These are phyloP conservation scores for Aleurites moluccanus DNA, from an alignment of 441 rosid genomes.

Conservation along the genomic window DNA sequence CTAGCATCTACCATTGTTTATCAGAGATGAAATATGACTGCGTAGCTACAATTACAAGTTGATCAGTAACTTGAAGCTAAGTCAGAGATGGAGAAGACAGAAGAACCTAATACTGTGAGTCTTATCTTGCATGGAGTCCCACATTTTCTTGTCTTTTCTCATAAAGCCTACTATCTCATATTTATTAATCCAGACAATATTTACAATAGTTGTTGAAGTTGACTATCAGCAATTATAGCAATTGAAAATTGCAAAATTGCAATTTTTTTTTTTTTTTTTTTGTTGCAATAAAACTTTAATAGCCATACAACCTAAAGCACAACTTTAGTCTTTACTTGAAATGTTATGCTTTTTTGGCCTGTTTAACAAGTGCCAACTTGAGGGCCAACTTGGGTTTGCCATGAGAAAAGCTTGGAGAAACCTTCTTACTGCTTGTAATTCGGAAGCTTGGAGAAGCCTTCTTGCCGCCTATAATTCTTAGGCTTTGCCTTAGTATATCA, in stretches of 20 bases:
- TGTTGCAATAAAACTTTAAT: not conserved
- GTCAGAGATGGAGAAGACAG: not conserved
- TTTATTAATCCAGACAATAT: not conserved
- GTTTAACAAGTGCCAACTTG: conserved; percentile 18
- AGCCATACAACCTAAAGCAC: not conserved
- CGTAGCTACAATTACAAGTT: not conserved
- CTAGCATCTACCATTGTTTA: not conserved
- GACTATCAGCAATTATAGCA: not conserved
- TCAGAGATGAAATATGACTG: not conserved
- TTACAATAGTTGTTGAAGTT: not conserved
- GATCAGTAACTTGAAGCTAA: not conserved
- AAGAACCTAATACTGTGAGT: not conserved
- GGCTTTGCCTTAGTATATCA: conserved; percentile 74
- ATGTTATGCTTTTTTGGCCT: not conserved
- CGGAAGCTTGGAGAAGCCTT: conserved; percentile 39
- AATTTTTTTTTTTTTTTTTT: not conserved
- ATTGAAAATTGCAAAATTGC: conserved; percentile 1
- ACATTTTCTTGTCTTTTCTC: conserved; percentile 9
- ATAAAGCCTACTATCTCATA: not conserved
- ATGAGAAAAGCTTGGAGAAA: conserved; percentile 1
- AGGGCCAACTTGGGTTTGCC: conserved; percentile 16
- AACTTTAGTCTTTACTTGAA: not conserved
- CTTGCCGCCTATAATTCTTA: conserved; percentile 49
- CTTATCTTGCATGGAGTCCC: not conserved
- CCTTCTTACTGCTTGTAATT: conserved; percentile 44